Evolutionary conservation across 2,329 filamentous ascomycete genomes (phyloP), one percentile per base, ranked within the genome.

Genomic region (Phyllosticta ampelicida): DNA sequence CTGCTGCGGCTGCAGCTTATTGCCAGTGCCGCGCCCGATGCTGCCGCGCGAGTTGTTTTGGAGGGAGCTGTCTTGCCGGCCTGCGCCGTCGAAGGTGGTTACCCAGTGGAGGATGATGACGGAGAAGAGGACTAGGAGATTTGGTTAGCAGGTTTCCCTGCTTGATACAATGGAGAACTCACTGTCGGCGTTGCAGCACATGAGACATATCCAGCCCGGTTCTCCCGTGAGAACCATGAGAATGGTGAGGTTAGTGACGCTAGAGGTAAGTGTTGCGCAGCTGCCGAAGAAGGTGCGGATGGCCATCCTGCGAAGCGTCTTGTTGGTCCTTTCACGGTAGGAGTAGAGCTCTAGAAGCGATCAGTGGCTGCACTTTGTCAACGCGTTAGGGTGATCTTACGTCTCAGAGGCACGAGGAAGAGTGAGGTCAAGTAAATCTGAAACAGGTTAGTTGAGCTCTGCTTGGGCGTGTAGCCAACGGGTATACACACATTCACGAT

Each of bases 351-450:
- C 55, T 58, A 23, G 10, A 10, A 10, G 8, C 13, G 4, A 53
- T 28, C 50, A 53, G 23, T 53, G 18, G 9, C 3, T 2, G 18
- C 19, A 21, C 8, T 30, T 30, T 16, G 30, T 3, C 18, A n/a
- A 13, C 5, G 3, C 19, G 18, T 30, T 9, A 26, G n/a, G 6
- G 6, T 6, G 18, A 20, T n/a, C 55, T 49, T 58, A 58, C 55
- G 74, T 60, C 76, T 78, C 1, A 86, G 66, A 2, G 82, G 82
- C n/a, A 80, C 72, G 2, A 86, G 70, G 66, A 86, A 86, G n/a
- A 86, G 71, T 3, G 78, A 73, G 1, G 82, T 86, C 0, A 86
- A 72, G 62, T 85, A 86, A 19, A 84, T 51, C 55, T 58, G 23
- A 4, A 49, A n/a, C 1, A 8, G n/a, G 13, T 19, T 8, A 19